These are phyloP conservation scores for Acanthamoeba lenticulata DNA, from an alignment of 208 protist species.

Conservation along the genomic window DNA sequence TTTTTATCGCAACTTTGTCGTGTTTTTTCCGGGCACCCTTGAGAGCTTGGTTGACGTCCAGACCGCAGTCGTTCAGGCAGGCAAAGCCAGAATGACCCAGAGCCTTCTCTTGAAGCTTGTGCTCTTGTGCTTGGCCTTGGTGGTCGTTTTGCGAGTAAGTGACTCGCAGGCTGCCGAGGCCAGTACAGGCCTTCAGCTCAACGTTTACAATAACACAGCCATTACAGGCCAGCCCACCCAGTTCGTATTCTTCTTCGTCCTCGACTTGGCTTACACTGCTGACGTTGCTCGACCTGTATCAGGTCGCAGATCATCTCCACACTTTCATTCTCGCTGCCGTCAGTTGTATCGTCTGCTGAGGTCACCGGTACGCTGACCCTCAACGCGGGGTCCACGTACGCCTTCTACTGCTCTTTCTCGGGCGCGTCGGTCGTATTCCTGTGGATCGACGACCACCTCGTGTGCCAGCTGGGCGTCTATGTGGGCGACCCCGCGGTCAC, in stretches of 20 bases:
- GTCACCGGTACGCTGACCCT: background rate
- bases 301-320: background rate
- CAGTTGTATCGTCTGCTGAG: background rate
- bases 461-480: background rate
- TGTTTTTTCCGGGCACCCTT: no score
- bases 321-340: background rate
- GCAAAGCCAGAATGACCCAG: no score
- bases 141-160: no score
- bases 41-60: no score
- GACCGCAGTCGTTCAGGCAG: no score
- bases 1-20: no score
- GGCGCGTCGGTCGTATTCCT: background rate
- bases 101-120: no score
- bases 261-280: no score
- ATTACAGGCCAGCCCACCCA: background rate
- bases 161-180: no score
- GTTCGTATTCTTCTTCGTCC: background rate
- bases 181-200: background rate
- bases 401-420: background rate
- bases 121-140: no score
- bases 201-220: background rate
- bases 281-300: no score
- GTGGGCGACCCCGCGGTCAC: background rate
- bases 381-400: background rate
- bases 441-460: background rate